phyloP scores from a whole-genome alignment of 768 basidiomycete genomes.

The Pseudohyphozyma bogoriensis region DNA sequence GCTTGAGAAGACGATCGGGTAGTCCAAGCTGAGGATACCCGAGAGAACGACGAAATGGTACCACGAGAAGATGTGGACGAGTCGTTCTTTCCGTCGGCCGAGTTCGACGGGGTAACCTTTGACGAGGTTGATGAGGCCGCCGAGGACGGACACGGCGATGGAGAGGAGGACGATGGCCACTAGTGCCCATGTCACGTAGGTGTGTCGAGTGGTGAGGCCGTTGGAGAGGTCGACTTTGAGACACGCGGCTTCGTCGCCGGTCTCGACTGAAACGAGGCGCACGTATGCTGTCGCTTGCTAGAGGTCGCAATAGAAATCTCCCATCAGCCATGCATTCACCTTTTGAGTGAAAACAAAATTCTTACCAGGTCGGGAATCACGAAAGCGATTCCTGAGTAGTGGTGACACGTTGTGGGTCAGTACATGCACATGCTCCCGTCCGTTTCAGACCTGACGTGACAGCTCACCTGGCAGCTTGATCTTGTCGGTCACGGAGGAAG shows the following conservation, averaged over 20 bases:
- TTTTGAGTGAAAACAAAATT: too few relatives aligned
- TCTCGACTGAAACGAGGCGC: conserved; percentile 10
- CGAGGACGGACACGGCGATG: conserved; percentile 50
- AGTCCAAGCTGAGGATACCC: conserved; percentile 70
- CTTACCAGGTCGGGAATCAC: conserved; percentile 81
- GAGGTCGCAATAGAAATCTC: conserved; percentile 41
- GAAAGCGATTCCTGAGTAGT: conserved; percentile 74
- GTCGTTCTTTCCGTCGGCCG: conserved; percentile 43
- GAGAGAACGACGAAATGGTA: conserved; percentile 76
- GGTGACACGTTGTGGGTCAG: too few relatives aligned
- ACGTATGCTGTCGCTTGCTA: conserved; percentile 46
- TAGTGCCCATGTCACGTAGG: conserved; percentile 66
- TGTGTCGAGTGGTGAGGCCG: conserved; percentile 69
- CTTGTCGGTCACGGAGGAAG: conserved; percentile 39
- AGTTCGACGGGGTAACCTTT: conserved; percentile 30
- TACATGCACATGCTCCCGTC: too few relatives aligned
- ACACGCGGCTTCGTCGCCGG: conserved; percentile 63
- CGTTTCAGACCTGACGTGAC: too few relatives aligned
- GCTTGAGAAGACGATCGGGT: conserved; percentile 68
- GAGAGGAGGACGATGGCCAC: conserved; percentile 46
- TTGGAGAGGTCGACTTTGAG: conserved; percentile 86
- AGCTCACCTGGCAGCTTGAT: conserved; percentile 51
- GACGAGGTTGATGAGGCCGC: conserved; percentile 40
- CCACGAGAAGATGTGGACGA: conserved; percentile 70
- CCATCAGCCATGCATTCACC: conserved; percentile 72